Conservation (phyloP, 306 rosid species). For the Mimosa bimucronata region DNA sequence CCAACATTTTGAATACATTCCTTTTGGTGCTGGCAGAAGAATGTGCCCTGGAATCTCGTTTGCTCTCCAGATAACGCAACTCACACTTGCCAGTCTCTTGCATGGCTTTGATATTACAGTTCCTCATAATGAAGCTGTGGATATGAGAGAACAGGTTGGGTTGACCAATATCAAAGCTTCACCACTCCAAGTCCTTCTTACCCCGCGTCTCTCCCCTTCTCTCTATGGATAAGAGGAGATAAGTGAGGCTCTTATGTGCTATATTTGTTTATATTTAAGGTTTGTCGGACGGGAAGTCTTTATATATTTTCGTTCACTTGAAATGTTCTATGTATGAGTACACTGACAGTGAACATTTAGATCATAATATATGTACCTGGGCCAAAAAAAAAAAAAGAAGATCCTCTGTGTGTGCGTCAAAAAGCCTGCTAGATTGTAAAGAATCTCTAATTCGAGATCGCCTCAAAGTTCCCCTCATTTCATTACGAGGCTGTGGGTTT, state of each 20-base stretch:
- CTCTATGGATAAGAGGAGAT: background rate
- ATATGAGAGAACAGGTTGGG: slow-evolving; percentile 46
- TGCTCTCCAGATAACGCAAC: slow-evolving; percentile 22
- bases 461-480: too few species aligned
- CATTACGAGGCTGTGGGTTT: too few species aligned
- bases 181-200: slow-evolving; percentile 18
- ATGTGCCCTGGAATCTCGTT: slow-evolving; percentile 41
- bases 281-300: background rate
- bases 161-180: slow-evolving; percentile 38
- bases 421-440: background rate
- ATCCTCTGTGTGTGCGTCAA: too few species aligned
- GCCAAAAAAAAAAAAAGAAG: too few species aligned
- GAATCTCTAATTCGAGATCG: too few species aligned
- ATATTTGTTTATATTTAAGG: background rate
- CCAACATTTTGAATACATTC: slow-evolving; percentile 39
- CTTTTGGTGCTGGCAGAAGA: slow-evolving; percentile 53
- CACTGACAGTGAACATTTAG: too few species aligned
- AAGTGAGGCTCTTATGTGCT: background rate
- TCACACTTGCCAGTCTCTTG: slow-evolving; percentile 36
- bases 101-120: slow-evolving; percentile 38
- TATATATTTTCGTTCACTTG: background rate
- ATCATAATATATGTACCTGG: too few species aligned
- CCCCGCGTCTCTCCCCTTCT: slow-evolving; percentile 6
- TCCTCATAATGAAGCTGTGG: background rate
- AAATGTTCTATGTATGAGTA: background rate